These are phyloP conservation scores for Chloromonas sp. DNA, from an alignment of 163 green algal genomes.

Conservation along the genomic window DNA sequence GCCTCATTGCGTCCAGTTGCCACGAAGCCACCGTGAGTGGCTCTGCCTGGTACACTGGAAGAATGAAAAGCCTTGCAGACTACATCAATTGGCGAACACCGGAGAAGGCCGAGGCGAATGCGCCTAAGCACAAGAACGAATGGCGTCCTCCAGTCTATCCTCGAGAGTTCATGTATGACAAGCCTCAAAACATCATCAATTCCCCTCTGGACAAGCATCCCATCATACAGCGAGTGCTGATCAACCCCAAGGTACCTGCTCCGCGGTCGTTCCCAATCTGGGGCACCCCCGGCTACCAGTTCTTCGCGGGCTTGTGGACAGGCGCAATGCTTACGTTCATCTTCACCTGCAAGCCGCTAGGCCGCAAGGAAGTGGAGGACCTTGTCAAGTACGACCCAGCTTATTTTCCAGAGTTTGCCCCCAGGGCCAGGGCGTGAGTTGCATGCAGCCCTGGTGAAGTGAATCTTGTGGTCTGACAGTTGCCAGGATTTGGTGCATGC, in stretches of 20 bases:
- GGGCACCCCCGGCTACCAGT: constrained; percentile 32
- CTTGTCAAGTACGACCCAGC: constrained; percentile 38
- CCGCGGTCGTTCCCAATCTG: constrained; percentile 22
- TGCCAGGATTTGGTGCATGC: no score
- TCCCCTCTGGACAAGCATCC: constrained; percentile 31
- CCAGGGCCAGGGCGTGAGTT: no score
- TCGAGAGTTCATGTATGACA: constrained; percentile 11
- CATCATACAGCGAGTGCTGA: constrained; percentile 37
- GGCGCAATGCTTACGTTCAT: constrained; percentile 36
- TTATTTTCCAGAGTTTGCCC: constrained; percentile 33
- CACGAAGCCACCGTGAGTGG: no score
- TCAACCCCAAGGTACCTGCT: constrained; percentile 30
- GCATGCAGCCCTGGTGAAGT: no score
- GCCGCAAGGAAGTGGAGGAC: constrained; percentile 38
- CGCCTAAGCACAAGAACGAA: constrained; percentile 5
- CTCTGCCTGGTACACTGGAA: neutral
- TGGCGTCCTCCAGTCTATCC: constrained; percentile 30
- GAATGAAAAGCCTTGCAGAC: constrained; percentile 34
- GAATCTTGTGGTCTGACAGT: no score
- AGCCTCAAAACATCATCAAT: constrained; percentile 31
- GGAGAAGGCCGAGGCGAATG: neutral
- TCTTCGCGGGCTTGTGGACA: constrained; percentile 40
- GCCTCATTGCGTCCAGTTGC: no score
- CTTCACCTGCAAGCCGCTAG: constrained; percentile 38
- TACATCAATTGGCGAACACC: constrained; percentile 20